phyloP scores from a whole-genome alignment of 2,329 filamentous ascomycete genomes.

The Pseudogymnoascus sp. region DNA sequence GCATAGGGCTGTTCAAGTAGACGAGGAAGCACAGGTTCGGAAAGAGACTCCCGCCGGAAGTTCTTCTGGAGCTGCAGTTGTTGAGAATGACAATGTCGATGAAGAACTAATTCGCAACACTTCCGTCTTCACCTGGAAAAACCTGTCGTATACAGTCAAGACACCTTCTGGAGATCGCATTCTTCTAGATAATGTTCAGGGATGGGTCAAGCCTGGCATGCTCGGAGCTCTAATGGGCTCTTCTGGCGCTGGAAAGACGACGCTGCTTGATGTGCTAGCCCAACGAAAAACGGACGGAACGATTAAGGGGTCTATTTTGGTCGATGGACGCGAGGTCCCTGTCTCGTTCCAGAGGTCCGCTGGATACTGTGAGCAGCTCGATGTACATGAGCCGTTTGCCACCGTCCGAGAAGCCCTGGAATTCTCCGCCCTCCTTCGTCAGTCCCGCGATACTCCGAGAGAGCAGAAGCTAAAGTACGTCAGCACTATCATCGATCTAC shows the following conservation, averaged over 20 bases:
- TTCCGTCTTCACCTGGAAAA: conserved; percentile 67
- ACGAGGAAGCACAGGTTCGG: conserved; percentile 15
- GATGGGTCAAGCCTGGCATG: conserved; percentile 69
- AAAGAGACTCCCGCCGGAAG: conserved; percentile 14
- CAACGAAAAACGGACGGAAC: conserved; percentile 84
- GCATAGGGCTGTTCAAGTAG: not conserved
- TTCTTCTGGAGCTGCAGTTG: conserved; percentile 14
- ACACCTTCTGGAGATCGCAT: conserved; percentile 53
- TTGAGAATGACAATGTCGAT: conserved; percentile 22
- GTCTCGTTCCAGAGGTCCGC: conserved; percentile 69
- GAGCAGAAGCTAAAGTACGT: conserved; percentile 78
- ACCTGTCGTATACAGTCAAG: conserved; percentile 61
- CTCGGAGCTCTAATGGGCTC: conserved; percentile 56
- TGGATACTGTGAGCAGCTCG: conserved; percentile 86
- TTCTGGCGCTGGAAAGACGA: conserved; percentile 76
- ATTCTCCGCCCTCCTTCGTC: conserved; percentile 83
- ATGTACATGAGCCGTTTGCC: conserved; percentile 73
- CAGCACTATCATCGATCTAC: conserved; percentile 62
- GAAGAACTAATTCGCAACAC: conserved; percentile 51
- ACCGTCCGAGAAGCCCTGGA: conserved; percentile 84
- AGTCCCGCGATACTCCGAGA: conserved; percentile 63
- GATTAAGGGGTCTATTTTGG: conserved; percentile 72
- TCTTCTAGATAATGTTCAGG: conserved; percentile 72
- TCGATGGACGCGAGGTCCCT: conserved; percentile 60
- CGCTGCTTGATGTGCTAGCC: conserved; percentile 75